These are phyloP conservation scores for Sisymbrium irio DNA, from an alignment of 345 rosid genomes.

Conservation along the genomic window DNA sequence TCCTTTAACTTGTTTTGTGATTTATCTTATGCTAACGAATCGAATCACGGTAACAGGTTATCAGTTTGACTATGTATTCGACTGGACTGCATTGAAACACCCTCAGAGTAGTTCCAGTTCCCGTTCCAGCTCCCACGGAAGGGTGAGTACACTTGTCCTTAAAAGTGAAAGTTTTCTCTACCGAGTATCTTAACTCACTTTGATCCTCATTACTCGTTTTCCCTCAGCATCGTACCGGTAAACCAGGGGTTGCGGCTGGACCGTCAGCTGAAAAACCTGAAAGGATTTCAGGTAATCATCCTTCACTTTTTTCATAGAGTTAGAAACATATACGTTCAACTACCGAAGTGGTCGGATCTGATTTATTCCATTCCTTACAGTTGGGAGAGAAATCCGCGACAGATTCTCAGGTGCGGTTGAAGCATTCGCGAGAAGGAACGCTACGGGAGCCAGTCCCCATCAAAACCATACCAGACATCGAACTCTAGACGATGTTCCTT, in stretches of 20 bases:
- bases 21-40: slow-evolving; percentile 5
- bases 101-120: slow-evolving; percentile 72
- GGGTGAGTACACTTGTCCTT: slow-evolving; percentile 42
- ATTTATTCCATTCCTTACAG: slow-evolving; percentile 23
- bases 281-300: slow-evolving; percentile 49
- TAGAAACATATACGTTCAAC: neutral
- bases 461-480: slow-evolving; percentile 53
- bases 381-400: slow-evolving; percentile 63
- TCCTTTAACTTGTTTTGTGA: neutral
- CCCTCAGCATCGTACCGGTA: slow-evolving; percentile 47
- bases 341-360: neutral
- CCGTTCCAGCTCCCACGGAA: slow-evolving; percentile 63
- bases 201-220: slow-evolving; percentile 4
- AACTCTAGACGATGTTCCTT: slow-evolving; percentile 50
- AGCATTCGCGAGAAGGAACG: slow-evolving; percentile 64
- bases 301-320: neutral
- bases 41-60: slow-evolving; percentile 45
- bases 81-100: slow-evolving; percentile 83
- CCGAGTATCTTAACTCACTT: neutral
- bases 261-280: slow-evolving; percentile 63
- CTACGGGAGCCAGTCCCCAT: slow-evolving; percentile 44
- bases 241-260: slow-evolving; percentile 47
- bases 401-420: slow-evolving; percentile 77
- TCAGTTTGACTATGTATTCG: slow-evolving; percentile 80
- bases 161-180: neutral